These are phyloP conservation scores for Ogataea polymorpha DNA, from an alignment of 805 yeast species.

Conservation along the genomic window DNA sequence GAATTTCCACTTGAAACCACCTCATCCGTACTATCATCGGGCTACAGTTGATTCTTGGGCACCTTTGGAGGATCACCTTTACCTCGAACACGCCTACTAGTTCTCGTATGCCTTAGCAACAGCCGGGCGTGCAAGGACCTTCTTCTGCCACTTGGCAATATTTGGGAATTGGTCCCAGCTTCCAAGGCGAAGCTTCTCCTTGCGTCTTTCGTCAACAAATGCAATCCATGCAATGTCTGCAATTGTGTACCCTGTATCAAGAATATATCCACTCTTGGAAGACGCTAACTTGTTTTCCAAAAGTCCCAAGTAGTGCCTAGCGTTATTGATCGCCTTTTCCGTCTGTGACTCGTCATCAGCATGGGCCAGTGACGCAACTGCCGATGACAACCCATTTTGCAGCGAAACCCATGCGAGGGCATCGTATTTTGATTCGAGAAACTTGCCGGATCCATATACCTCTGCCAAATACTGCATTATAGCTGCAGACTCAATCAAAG, in stretches of 20 bases:
- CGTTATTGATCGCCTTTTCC: background rate
- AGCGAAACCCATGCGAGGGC: background rate
- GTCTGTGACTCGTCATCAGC: background rate
- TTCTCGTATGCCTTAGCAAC: background rate
- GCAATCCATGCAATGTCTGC: background rate
- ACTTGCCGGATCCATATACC: background rate
- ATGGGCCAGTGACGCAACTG: background rate
- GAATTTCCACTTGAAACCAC: no score
- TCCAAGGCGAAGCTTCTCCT: background rate
- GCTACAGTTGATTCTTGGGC: no score
- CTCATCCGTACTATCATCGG: no score
- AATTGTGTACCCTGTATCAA: background rate
- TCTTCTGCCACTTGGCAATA: background rate
- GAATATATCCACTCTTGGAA: background rate
- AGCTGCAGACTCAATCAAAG: background rate
- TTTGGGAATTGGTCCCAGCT: background rate
- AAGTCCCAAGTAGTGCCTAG: background rate
- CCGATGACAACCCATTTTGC: background rate
- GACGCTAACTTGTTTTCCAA: background rate
- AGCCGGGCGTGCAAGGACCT: background rate
- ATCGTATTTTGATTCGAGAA: background rate
- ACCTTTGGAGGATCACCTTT: background rate
- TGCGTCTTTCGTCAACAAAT: background rate
- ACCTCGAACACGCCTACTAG: background rate
- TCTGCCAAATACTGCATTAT: background rate